Conservation (phyloP, 2,329 filamentous ascomycete genomes). For the Sporothrix schenckii region DNA sequence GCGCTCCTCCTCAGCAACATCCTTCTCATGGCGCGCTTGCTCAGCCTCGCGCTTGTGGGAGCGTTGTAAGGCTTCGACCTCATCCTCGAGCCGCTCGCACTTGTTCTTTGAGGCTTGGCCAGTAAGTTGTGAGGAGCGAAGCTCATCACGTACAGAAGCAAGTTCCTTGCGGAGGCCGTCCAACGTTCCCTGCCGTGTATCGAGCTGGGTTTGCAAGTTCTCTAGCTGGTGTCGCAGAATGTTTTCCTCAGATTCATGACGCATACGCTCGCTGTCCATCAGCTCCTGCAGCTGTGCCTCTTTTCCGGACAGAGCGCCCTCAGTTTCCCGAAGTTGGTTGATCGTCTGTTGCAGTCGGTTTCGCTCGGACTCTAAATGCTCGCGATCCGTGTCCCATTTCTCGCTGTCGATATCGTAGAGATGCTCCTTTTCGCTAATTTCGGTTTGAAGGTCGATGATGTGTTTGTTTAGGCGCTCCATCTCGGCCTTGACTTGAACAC, state of each 20-base stretch:
- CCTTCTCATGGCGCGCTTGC: constrained; percentile 55
- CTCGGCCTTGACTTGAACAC: constrained; percentile 52
- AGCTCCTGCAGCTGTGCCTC: constrained; percentile 69
- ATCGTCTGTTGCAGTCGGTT: constrained; percentile 70
- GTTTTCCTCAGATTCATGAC: constrained; percentile 72
- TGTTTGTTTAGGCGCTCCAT: constrained; percentile 59
- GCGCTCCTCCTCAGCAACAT: constrained; percentile 51
- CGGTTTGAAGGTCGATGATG: constrained; percentile 64
- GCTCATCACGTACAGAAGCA: constrained; percentile 66
- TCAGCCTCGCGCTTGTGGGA: constrained; percentile 67
- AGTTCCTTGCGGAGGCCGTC: constrained; percentile 69
- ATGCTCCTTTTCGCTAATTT: constrained; percentile 70
- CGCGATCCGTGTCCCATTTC: constrained; percentile 70
- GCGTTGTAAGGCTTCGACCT: constrained; percentile 72
- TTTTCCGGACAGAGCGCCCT: constrained; percentile 68
- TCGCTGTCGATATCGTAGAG: constrained; percentile 71
- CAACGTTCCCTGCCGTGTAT: constrained; percentile 65
- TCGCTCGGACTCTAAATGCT: constrained; percentile 66
- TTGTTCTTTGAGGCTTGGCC: constrained; percentile 66
- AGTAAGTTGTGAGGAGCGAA: constrained; percentile 68
- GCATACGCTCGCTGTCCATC: constrained; percentile 70
- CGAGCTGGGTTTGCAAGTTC: constrained; percentile 71
- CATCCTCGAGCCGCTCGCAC: constrained; percentile 70
- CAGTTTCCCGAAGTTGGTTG: constrained; percentile 67
- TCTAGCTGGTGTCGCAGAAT: constrained; percentile 73